Evolutionary conservation across 2,329 filamentous ascomycete species (phyloP).

Genomic region (Aspergillus texensis): DNA sequence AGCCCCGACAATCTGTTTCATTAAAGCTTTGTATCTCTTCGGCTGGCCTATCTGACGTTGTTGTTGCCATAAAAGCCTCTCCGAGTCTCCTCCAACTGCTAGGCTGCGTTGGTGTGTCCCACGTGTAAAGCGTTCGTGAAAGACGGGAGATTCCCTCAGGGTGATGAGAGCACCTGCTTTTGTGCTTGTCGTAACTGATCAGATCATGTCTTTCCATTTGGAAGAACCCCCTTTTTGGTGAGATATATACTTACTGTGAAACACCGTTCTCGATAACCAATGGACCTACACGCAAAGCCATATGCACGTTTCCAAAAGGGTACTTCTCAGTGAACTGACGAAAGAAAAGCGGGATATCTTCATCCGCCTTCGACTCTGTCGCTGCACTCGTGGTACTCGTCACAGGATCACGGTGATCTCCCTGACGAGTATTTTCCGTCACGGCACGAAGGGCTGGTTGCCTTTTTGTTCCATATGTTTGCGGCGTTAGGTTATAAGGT

Average conservation of each 20-base stretch:
- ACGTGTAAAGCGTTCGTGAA: conserved; percentile 9
- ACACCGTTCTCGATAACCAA: conserved; percentile 47
- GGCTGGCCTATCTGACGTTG: conserved; percentile 7
- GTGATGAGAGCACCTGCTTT: conserved; percentile 23
- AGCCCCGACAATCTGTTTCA: conserved; percentile 46
- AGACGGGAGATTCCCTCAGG: conserved; percentile 10
- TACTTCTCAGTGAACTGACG: conserved; percentile 34
- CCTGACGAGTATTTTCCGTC: not conserved
- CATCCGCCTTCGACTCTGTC: conserved; percentile 26
- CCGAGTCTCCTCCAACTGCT: not conserved
- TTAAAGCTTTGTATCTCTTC: conserved; percentile 42
- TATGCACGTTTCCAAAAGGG: conserved; percentile 46
- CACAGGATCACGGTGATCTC: not conserved
- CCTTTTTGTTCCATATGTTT: not conserved
- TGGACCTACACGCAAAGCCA: conserved; percentile 45
- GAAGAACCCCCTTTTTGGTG: not conserved
- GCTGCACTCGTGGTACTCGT: conserved; percentile 10
- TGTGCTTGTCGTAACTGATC: conserved; percentile 6
- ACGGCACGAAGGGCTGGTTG: not conserved
- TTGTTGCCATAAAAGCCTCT: conserved; percentile 19
- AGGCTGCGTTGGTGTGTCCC: not conserved
- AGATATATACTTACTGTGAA: conserved; percentile 33
- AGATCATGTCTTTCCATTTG: not conserved
- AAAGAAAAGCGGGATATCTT: conserved; percentile 35
- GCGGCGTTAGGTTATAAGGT: not conserved